These are phyloP conservation scores for Phytophthora hibernalis DNA, from an alignment of 352 stramenopile species.

Conservation along the genomic window DNA sequence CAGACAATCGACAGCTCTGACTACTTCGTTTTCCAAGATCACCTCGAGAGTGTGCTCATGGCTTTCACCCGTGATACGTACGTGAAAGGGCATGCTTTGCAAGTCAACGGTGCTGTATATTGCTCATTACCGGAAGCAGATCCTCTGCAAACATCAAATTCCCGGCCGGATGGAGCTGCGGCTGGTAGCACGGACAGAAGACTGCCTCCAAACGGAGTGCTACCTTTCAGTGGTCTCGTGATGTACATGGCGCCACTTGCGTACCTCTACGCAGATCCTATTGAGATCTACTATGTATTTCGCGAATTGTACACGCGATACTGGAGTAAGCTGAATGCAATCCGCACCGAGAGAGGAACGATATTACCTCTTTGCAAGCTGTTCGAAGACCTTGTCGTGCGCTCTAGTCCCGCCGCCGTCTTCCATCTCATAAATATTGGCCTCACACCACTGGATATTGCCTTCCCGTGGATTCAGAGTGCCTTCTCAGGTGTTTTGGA, in stretches of 20 bases:
- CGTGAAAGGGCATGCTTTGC: constrained; percentile 48
- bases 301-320: constrained; percentile 81
- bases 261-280: constrained; percentile 72
- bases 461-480: constrained; percentile 83
- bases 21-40: constrained; percentile 87
- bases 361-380: constrained; percentile 78
- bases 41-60: constrained; percentile 73
- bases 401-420: constrained; percentile 54
- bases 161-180: neutral
- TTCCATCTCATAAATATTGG: constrained; percentile 71
- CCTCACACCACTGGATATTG: constrained; percentile 70
- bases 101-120: constrained; percentile 63
- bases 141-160: neutral
- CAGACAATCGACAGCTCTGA: constrained; percentile 77
- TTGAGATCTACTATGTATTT: constrained; percentile 80
- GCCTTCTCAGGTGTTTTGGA: constrained; percentile 82
- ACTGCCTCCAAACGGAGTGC: constrained; percentile 72
- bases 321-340: constrained; percentile 81
- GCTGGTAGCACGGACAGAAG: constrained; percentile 11
- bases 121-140: constrained; percentile 11
- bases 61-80: constrained; percentile 73
- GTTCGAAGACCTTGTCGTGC: constrained; percentile 71
- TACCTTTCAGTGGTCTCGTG: constrained; percentile 77
- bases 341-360: constrained; percentile 57
- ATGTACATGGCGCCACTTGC: constrained; percentile 77